A percentile compares a stretch with the other conserved stretches of the same genome.
Evolutionary conservation across 163 green algal species (phyloP).

Genomic region (Volvox carteri): DNA sequence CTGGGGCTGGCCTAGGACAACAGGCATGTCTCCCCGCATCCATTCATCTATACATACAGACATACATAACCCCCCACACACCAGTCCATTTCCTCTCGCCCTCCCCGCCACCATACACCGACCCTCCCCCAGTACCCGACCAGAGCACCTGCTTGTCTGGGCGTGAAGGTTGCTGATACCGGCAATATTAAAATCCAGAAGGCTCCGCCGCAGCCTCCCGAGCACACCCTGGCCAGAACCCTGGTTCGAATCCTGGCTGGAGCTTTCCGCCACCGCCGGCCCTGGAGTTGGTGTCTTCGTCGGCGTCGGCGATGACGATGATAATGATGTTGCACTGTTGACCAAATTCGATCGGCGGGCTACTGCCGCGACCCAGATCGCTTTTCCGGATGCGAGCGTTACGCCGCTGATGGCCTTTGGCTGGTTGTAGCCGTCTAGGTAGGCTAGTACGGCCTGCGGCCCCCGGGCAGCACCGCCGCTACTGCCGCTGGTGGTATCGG

Average conservation of each 20-base stretch:
- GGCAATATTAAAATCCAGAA: background rate
- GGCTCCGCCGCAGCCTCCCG: background rate
- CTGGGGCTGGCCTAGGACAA: too few species aligned
- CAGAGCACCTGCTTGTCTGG: background rate
- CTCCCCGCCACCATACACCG: too few species aligned
- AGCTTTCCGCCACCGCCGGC: background rate
- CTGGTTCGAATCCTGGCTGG: background rate
- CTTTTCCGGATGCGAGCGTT: background rate
- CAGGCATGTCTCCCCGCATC: too few species aligned
- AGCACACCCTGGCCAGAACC: background rate
- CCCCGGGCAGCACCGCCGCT: background rate
- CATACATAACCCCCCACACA: too few species aligned
- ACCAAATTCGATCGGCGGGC: too few species aligned
- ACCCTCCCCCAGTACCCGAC: too few species aligned
- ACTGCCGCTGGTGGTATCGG: background rate
- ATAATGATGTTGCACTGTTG: too few species aligned
- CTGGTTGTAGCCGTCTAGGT: slow-evolving; percentile 19
- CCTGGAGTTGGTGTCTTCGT: background rate
- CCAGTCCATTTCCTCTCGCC: too few species aligned
- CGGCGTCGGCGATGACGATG: background rate
- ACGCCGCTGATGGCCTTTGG: background rate
- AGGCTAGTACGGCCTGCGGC: slow-evolving; percentile 8
- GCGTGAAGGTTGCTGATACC: background rate
- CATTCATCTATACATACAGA: too few species aligned
- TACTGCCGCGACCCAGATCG: slow-evolving; percentile 2